These are phyloP conservation scores for Monotropa hypopitys DNA, from an alignment of 179 eudicot species.

Conservation along the genomic window DNA sequence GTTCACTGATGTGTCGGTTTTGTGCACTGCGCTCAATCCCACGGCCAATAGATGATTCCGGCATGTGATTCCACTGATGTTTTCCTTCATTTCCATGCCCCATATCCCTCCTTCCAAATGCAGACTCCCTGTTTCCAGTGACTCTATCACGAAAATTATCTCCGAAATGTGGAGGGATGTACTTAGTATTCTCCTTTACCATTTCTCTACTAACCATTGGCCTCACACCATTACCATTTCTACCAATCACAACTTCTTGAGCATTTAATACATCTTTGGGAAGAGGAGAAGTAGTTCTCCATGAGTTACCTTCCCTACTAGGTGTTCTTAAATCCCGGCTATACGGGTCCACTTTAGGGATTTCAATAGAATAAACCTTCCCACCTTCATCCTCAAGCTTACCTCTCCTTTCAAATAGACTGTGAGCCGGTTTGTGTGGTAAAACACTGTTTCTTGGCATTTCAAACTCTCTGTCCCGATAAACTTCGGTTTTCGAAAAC, in stretches of 20 bases:
- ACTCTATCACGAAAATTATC: conserved; percentile 26
- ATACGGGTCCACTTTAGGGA: conserved; percentile 33
- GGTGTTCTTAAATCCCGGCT: conserved; percentile 32
- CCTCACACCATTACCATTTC: conserved; percentile 27
- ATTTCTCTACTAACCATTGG: conserved; percentile 21
- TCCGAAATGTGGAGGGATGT: conserved; percentile 30
- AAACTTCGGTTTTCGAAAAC: conserved; percentile 41
- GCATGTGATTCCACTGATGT: conserved; percentile 32
- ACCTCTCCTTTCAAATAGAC: conserved; percentile 43
- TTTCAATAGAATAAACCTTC: conserved; percentile 40
- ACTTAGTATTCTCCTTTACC: conserved; percentile 32
- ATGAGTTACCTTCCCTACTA: conserved; percentile 42
- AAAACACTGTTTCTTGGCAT: conserved; percentile 47
- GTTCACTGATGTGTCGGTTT: conserved; percentile 32
- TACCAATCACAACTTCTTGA: conserved; percentile 22
- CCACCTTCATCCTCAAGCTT: conserved; percentile 51
- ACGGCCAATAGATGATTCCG: conserved; percentile 28
- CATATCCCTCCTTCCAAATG: conserved; percentile 37
- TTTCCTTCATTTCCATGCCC: conserved; percentile 37
- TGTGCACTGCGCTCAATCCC: conserved; percentile 27
- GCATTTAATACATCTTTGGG: conserved; percentile 28
- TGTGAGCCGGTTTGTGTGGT: conserved; percentile 49
- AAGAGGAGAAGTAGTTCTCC: conserved; percentile 32
- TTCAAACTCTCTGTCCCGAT: conserved; percentile 85
- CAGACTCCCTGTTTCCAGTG: conserved; percentile 24